Base-by-base conservation (phyloP, 306 rosid species). In the Cucurbita maxima region DNA sequence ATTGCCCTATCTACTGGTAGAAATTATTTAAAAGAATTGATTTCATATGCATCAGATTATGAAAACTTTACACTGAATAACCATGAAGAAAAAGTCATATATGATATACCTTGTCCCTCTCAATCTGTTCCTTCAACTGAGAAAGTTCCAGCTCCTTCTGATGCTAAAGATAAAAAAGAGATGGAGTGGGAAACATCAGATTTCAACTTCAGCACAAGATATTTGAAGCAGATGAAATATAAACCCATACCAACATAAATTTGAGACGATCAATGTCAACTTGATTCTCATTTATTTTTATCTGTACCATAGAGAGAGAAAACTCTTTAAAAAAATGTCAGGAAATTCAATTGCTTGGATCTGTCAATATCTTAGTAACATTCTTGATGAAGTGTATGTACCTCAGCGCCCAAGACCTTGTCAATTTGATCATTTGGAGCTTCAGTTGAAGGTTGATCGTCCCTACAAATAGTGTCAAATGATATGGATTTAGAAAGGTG, bases 141-240 rank as follows among this genome's bases (percentile, higher is more conserved):
- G 87, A 87, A 63, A 94, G 66, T 77, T 94, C 98, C 79, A 85
- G 79, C 85, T 89, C 98, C 84, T 90, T 90, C 86, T 82, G 95
- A 80, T 86, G 85, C 98, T 94, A 75, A 19, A 67, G 58, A 77
- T 55, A 54, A 58, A 80, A 78, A 56, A 60, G 52, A 71, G 12
- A 59, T 30, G 56, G 25, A 10, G 36, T 58, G 34, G 61, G 7
- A 16, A 16, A 13, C 13, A 68, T 68, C 55, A 7, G 34, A 30
- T 30, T 30, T 68, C 41, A 11, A 22, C 22, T 47, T 68, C 41
- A 68, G 58, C 19, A 69, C 20, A 69, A 47, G 22, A 69, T 69
- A 48, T 22, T 45, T 34, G 16, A 72, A 14, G 16, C 57, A 15
- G 40, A 64, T 59, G 73, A 58, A 76, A 22, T 66, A 61, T 48